These are phyloP conservation scores for Crithidia sp. DNA, from an alignment of 208 protist species.

Conservation along the genomic window DNA sequence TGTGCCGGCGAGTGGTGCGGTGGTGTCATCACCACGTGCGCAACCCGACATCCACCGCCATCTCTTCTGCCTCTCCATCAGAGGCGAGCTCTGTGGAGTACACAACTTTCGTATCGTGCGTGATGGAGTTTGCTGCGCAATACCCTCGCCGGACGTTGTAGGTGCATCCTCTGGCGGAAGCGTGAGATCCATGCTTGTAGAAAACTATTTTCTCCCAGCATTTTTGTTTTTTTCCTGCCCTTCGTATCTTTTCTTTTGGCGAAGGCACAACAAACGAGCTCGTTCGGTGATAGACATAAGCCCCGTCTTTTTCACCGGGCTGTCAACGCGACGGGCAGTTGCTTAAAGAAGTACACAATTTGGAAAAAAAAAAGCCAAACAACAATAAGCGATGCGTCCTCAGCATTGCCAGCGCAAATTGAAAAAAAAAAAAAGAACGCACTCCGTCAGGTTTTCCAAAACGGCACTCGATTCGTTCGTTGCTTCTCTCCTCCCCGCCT, in stretches of 20 bases:
- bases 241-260: too few relatives aligned
- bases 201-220: too few relatives aligned
- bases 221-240: too few relatives aligned
- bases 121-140: conserved; percentile 22
- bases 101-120: conserved; percentile 16
- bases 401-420: background rate
- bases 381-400: background rate
- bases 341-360: background rate
- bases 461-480: background rate
- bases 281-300: too few relatives aligned
- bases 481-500: background rate
- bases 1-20: conserved; percentile 36
- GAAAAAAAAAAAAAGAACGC: background rate
- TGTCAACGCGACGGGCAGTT: too few relatives aligned
- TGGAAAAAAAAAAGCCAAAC: background rate
- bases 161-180: background rate
- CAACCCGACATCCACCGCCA: too few relatives aligned
- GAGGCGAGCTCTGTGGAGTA: conserved; percentile 11
- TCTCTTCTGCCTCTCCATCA: background rate
- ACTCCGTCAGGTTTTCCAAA: too few relatives aligned
- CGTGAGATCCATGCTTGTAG: too few relatives aligned
- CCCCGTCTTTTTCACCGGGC: too few relatives aligned
- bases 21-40: conserved; percentile 11
- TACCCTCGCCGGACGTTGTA: background rate
- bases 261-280: too few relatives aligned